These are phyloP conservation scores for Skeletonema potamos DNA, from an alignment of 108 stramenopile species.

Conservation along the genomic window DNA sequence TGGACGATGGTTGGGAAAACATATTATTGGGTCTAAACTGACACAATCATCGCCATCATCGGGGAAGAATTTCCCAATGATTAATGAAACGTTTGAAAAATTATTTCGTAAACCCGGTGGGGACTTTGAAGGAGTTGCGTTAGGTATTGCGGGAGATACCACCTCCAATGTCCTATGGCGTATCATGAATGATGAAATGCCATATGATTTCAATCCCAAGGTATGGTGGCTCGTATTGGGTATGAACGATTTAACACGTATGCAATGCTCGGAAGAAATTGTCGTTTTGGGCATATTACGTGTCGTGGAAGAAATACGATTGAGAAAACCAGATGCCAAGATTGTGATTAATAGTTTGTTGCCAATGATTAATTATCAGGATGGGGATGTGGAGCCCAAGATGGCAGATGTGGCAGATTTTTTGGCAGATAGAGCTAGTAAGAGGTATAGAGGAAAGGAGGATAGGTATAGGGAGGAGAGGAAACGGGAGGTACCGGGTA, in stretches of 20 bases:
- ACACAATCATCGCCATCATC: not conserved
- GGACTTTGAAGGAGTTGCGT: conserved; percentile 29
- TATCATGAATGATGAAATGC: conserved; percentile 55
- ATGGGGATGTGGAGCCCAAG: conserved; percentile 2
- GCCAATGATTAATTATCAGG: conserved; percentile 63
- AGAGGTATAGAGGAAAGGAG: conserved; percentile 13
- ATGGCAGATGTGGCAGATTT: conserved; percentile 50
- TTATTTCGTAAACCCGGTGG: conserved; percentile 45
- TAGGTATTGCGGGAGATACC: conserved; percentile 75
- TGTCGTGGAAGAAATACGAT: conserved; percentile 74
- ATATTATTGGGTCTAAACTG: conserved; percentile 5
- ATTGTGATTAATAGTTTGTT: conserved; percentile 83
- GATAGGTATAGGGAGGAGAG: conserved; percentile 7
- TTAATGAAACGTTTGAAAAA: conserved; percentile 35
- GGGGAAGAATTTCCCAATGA: not conserved
- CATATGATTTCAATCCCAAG: conserved; percentile 72
- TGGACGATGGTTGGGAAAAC: conserved; percentile 80
- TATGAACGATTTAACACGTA: conserved; percentile 79
- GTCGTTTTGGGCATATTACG: conserved; percentile 75
- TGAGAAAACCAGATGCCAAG: conserved; percentile 62
- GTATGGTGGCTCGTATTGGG: conserved; percentile 85
- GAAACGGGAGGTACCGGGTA: conserved; percentile 52
- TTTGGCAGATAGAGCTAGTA: conserved; percentile 10
- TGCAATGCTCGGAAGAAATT: conserved; percentile 84
- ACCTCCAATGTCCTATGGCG: conserved; percentile 52